Conservation (phyloP, 768 basidiomycete species). For the Mycena alexandri region DNA sequence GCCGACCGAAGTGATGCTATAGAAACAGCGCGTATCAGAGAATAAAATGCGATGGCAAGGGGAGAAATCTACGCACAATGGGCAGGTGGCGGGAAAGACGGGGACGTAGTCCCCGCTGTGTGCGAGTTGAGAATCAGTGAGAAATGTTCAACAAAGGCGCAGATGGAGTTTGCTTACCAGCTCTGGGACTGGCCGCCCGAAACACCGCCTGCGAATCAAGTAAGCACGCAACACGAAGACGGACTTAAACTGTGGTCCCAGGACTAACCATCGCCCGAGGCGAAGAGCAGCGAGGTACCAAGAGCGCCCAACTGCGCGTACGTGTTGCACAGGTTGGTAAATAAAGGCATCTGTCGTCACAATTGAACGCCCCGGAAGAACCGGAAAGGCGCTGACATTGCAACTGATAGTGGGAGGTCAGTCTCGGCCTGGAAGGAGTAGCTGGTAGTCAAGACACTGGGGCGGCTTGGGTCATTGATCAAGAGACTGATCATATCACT, state of each 20-base stretch:
- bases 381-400: background rate
- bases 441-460: constrained; percentile 39
- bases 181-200: constrained; percentile 10
- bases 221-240: background rate
- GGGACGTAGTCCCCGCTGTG: constrained; percentile 12
- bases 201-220: constrained; percentile 14
- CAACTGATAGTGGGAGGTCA: constrained; percentile 39
- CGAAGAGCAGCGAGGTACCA: constrained; percentile 34
- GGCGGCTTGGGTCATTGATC: constrained; percentile 29
- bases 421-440: constrained; percentile 46
- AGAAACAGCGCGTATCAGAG: background rate
- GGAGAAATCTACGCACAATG: constrained; percentile 7
- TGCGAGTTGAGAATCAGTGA: background rate
- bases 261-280: constrained; percentile 37
- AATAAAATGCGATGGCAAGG: too few species aligned
- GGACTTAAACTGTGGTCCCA: background rate
- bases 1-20: constrained; percentile 23
- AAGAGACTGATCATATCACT: constrained; percentile 44
- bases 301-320: constrained; percentile 46
- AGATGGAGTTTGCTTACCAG: background rate
- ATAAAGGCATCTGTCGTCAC: background rate
- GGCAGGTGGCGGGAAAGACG: constrained; percentile 14
- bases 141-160: background rate
- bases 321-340: constrained; percentile 40
- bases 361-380: background rate